These are phyloP conservation scores for Thalassiosira livingstoniorum DNA, from an alignment of 352 stramenopile genomes.

Conservation along the genomic window DNA sequence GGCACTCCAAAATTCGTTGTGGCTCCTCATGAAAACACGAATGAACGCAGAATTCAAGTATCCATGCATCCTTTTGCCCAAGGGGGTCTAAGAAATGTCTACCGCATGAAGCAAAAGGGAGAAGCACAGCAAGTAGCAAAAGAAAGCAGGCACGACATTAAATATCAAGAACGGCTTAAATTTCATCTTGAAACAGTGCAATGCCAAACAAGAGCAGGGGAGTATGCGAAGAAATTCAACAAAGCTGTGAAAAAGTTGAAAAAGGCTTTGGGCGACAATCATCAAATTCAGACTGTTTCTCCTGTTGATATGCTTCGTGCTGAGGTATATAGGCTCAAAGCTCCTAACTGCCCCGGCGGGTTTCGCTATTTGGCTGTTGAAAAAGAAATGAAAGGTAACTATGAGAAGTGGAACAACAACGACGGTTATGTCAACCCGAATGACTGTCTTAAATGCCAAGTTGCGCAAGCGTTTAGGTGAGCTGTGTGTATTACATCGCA, in stretches of 20 bases:
- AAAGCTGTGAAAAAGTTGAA: not conserved
- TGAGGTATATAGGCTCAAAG: constrained; percentile 21
- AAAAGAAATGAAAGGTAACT: constrained; percentile 5
- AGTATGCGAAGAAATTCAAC: constrained; percentile 20
- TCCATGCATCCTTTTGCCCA: constrained; percentile 35
- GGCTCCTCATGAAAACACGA: not conserved
- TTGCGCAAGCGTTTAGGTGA: constrained; percentile 30
- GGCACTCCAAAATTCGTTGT: constrained; percentile 5
- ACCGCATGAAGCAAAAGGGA: constrained; percentile 8
- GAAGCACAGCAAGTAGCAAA: constrained; percentile 11
- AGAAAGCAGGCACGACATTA: constrained; percentile 25
- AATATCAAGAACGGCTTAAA: constrained; percentile 14
- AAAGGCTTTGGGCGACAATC: not conserved
- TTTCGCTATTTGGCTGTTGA: constrained; percentile 29
- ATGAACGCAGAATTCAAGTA: constrained; percentile 9
- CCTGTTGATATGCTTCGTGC: constrained; percentile 2
- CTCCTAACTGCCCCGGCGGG: constrained; percentile 12
- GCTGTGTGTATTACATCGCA: too few species aligned
- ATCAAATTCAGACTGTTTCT: not conserved
- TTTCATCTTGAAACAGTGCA: constrained; percentile 25
- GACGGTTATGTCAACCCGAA: constrained; percentile 16
- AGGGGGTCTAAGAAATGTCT: constrained; percentile 28
- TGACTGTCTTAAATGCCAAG: constrained; percentile 10
- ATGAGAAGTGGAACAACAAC: constrained; percentile 33
- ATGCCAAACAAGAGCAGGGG: constrained; percentile 8